Conservation (phyloP, 495 filamentous ascomycete genomes). For the Corynascus novoguineensis region DNA sequence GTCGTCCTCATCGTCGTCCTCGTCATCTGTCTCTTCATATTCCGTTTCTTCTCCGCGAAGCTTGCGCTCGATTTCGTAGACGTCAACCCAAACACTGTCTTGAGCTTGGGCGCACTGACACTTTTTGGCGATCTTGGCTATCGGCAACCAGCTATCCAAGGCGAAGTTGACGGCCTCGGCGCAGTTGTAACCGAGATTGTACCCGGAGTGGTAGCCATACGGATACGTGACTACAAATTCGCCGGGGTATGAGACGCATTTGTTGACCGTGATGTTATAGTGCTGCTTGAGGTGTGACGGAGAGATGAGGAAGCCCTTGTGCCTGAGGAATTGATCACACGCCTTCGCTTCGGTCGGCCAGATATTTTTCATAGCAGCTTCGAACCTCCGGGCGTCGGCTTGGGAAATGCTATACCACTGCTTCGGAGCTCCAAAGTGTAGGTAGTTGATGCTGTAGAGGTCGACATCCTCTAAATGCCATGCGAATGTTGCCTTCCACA, state of each 20-base stretch:
- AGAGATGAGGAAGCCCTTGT: slow-evolving; percentile 98
- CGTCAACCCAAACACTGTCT: slow-evolving; percentile 98
- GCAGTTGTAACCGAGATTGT: slow-evolving; percentile 97
- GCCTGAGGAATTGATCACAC: slow-evolving; percentile 91
- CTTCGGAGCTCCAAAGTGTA: slow-evolving; percentile 97
- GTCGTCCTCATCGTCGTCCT: slow-evolving; percentile 65
- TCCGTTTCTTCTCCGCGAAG: slow-evolving; percentile 88
- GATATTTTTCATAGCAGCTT: slow-evolving; percentile 89
- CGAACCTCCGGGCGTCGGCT: slow-evolving; percentile 87
- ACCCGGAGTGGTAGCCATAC: slow-evolving; percentile 97
- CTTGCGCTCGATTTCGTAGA: slow-evolving; percentile 90
- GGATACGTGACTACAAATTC: slow-evolving; percentile 99
- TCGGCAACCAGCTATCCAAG: slow-evolving; percentile 86
- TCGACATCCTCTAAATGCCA: slow-evolving; percentile 99
- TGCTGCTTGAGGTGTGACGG: slow-evolving; percentile 77
- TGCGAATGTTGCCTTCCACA: slow-evolving; percentile 99
- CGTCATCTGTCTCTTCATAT: slow-evolving; percentile 76
- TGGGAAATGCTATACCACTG: slow-evolving; percentile 99
- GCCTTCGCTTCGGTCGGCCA: slow-evolving; percentile 97
- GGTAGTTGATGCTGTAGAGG: slow-evolving; percentile 98
- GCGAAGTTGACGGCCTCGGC: slow-evolving; percentile 99
- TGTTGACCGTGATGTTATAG: slow-evolving; percentile 92
- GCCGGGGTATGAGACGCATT: slow-evolving; percentile 89
- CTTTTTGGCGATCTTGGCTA: slow-evolving; percentile 94
- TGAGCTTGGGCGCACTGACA: slow-evolving; percentile 81